phyloP scores from a whole-genome alignment of 148 eudicot species.

The Fagopyrum tataricum region DNA sequence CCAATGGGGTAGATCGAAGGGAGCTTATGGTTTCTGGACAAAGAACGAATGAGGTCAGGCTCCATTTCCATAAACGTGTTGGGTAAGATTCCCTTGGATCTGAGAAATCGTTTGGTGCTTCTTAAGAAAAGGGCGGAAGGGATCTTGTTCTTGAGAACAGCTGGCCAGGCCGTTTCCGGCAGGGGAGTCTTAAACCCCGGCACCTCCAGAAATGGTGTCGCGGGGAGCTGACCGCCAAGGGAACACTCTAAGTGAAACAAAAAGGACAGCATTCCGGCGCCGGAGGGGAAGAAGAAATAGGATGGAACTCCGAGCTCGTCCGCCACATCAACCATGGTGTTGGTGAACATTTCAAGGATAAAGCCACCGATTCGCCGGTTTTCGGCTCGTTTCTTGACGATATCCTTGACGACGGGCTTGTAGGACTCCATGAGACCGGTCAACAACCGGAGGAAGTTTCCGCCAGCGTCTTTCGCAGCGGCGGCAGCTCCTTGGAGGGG shows the following conservation, averaged over 20 bases:
- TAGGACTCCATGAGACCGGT: background rate
- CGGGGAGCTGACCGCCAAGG: too few relatives aligned
- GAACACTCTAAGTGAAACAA: too few relatives aligned
- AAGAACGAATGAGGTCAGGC: background rate
- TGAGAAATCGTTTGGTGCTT: background rate
- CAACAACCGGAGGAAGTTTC: background rate
- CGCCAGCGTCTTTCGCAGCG: background rate
- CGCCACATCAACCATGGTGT: too few relatives aligned
- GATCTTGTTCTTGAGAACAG: background rate
- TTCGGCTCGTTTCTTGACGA: background rate
- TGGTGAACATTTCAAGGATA: too few relatives aligned
- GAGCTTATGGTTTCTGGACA: background rate
- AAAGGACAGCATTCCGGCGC: too few relatives aligned
- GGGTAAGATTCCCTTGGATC: slow-evolving; percentile 1
- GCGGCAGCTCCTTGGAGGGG: background rate
- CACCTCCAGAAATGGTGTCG: too few relatives aligned
- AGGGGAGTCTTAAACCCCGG: too few relatives aligned
- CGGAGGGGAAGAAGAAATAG: too few relatives aligned
- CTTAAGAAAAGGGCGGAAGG: background rate
- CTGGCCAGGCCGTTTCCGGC: background rate
- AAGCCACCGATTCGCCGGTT: too few relatives aligned
- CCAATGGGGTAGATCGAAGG: slow-evolving; percentile 10
- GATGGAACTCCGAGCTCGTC: too few relatives aligned
- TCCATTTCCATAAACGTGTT: slow-evolving; percentile 21
- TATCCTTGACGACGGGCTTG: slow-evolving; percentile 8